Conservation (phyloP, 805 yeast genomes). For the Torulaspora microellipsoides region DNA sequence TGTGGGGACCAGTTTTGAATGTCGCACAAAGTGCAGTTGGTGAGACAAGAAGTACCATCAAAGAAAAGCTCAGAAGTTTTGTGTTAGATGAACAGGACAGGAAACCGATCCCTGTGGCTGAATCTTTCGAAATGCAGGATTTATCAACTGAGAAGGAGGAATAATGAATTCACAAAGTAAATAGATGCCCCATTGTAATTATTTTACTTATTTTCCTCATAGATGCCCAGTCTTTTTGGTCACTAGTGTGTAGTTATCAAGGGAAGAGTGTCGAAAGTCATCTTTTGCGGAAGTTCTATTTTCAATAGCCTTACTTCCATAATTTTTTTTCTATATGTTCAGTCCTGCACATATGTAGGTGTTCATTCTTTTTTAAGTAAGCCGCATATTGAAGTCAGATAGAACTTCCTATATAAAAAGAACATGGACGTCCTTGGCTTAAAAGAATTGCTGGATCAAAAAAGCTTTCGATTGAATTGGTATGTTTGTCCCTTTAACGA, state of each 20-base stretch:
- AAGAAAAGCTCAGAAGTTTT: constrained; percentile 52
- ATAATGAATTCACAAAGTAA: neutral
- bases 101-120: constrained; percentile 17
- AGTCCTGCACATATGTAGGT: too few relatives aligned
- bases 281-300: too few relatives aligned
- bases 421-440: neutral
- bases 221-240: too few relatives aligned
- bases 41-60: constrained; percentile 54
- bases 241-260: too few relatives aligned
- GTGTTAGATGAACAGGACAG: constrained; percentile 47
- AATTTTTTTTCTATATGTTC: too few relatives aligned
- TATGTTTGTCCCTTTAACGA: constrained; percentile 1
- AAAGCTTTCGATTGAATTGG: constrained; percentile 3
- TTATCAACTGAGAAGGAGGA: constrained; percentile 19
- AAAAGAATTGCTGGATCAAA: neutral
- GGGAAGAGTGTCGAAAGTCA: too few relatives aligned
- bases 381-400: too few relatives aligned
- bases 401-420: neutral
- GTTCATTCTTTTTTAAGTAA: too few relatives aligned
- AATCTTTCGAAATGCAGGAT: constrained; percentile 34
- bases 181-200: neutral
- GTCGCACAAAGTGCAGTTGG: constrained; percentile 55
- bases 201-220: too few relatives aligned
- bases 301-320: too few relatives aligned
- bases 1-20: constrained; percentile 70